Evolutionary conservation across 257 asterid species (phyloP).

Genomic region (Solanum dulcamara): DNA sequence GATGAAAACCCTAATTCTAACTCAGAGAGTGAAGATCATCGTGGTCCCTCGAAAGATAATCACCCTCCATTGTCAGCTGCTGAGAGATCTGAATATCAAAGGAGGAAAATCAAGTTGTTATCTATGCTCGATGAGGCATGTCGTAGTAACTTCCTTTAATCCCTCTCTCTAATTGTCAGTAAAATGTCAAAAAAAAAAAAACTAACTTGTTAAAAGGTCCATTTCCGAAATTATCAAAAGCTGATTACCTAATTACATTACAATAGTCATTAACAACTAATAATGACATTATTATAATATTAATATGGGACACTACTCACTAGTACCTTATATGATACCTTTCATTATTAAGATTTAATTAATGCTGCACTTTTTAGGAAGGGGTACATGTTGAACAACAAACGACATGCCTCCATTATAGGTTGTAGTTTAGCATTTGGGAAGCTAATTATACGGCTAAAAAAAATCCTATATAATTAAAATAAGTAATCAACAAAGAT

Average conservation of each 20-base stretch:
- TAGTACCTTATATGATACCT: not conserved
- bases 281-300: not conserved
- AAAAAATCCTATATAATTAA: not conserved
- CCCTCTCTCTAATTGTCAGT: not conserved
- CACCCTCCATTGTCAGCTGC: constrained; percentile 40
- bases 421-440: constrained; percentile 20
- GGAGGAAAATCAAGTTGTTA: constrained; percentile 55
- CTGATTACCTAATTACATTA: not conserved
- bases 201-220: not conserved
- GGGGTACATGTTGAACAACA: constrained; percentile 71
- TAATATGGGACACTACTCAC: not conserved
- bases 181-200: not conserved
- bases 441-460: constrained; percentile 18
- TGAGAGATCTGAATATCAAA: constrained; percentile 47
- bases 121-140: constrained; percentile 83
- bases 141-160: not conserved
- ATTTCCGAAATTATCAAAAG: not conserved
- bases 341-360: not conserved
- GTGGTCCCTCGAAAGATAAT: constrained; percentile 14
- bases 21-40: constrained; percentile 9
- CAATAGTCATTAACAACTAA: not conserved
- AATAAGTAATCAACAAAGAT: not conserved
- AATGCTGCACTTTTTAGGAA: constrained; percentile 2
- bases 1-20: constrained; percentile 54
- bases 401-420: constrained; percentile 63